A percentile compares a stretch with the other conserved stretches of the same genome.
Evolutionary conservation across 768 basidiomycete genomes (phyloP).

Genomic region (Leccinum obscurum): DNA sequence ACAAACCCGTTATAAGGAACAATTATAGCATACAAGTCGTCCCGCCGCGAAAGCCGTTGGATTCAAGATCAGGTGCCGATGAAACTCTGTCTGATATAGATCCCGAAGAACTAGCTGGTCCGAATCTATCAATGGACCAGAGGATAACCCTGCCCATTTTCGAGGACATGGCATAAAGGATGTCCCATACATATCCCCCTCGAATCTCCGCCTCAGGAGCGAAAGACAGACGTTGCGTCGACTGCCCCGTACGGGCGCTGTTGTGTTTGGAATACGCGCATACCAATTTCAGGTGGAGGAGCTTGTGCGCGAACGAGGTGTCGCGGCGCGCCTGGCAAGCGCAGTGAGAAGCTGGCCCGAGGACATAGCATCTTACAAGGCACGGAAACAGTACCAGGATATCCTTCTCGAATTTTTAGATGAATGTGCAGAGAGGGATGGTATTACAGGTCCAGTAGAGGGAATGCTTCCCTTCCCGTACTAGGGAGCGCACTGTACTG

Average conservation of each 20-base stretch:
- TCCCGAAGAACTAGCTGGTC: too few relatives aligned
- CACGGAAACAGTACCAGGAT: too few relatives aligned
- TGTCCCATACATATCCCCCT: slow-evolving; percentile 31
- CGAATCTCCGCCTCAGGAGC: slow-evolving; percentile 54
- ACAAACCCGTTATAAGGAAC: slow-evolving; percentile 72
- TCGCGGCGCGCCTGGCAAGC: too few relatives aligned
- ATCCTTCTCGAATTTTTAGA: slow-evolving; percentile 28
- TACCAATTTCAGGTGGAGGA: slow-evolving; percentile 59
- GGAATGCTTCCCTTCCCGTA: slow-evolving; percentile 1
- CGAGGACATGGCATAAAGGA: slow-evolving; percentile 19
- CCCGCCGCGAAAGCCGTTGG: too few relatives aligned
- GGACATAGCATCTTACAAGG: too few relatives aligned
- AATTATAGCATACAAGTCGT: slow-evolving; percentile 48
- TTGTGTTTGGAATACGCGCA: slow-evolving; percentile 72
- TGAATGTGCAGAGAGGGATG: slow-evolving; percentile 24
- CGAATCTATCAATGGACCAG: too few relatives aligned
- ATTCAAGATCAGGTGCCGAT: too few relatives aligned
- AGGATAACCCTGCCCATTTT: too few relatives aligned
- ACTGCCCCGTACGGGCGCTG: slow-evolving; percentile 60
- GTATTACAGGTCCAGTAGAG: slow-evolving; percentile 11
- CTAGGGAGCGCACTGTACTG: too few relatives aligned
- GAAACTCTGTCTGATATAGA: too few relatives aligned
- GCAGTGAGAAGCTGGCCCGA: too few relatives aligned
- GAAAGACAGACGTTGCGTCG: slow-evolving; percentile 74
- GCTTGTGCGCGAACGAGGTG: too few relatives aligned